A percentile compares a stretch with the other conserved stretches of the same genome.
Conservation (phyloP, 495 filamentous ascomycete genomes). For the Cryomyces minteri region DNA sequence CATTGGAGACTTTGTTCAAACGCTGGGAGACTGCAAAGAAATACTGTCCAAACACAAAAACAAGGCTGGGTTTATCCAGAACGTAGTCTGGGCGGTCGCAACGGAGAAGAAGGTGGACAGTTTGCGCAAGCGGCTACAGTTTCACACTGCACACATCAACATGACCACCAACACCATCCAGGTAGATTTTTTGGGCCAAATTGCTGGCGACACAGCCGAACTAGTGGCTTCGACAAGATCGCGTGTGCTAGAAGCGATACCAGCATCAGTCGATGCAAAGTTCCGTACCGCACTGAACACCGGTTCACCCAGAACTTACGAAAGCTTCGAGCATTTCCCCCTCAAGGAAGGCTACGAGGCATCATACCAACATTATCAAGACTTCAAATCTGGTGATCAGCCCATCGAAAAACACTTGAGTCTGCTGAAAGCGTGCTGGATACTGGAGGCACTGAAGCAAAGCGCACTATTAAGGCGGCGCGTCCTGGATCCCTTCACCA, state of each 20-base stretch:
- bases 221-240: background rate
- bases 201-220: background rate
- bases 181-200: background rate
- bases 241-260: background rate
- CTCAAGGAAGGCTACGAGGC: background rate
- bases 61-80: background rate
- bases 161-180: background rate
- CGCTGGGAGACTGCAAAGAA: background rate
- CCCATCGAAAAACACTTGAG: background rate
- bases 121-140: background rate
- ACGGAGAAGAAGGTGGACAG: background rate
- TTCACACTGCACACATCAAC: constrained; percentile 1
- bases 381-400: background rate
- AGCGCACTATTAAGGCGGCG: background rate
- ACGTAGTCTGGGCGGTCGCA: background rate
- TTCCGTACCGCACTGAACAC: background rate
- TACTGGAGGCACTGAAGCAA: background rate
- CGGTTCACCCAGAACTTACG: background rate
- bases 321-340: background rate
- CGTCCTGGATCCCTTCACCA: background rate
- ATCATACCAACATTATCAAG: background rate
- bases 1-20: background rate
- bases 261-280: background rate
- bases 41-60: background rate
- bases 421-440: background rate